These are phyloP conservation scores for Pyrus pyrifolia DNA, from an alignment of 306 rosid species.

Conservation along the genomic window DNA sequence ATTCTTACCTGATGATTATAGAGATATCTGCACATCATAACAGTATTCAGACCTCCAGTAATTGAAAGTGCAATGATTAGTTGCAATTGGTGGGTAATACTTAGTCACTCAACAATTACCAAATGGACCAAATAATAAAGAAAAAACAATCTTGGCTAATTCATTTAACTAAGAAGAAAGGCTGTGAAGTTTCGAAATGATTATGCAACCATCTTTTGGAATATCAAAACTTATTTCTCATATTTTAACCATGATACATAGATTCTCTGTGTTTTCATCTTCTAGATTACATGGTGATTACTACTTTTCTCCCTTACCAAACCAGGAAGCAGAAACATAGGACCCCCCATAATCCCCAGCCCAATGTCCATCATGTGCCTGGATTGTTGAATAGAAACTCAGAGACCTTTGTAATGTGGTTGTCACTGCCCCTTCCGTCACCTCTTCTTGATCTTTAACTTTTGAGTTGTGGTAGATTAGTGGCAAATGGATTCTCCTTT, in stretches of 20 bases:
- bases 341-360: conserved; percentile 31
- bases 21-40: too few species aligned
- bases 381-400: conserved; percentile 27
- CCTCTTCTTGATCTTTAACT: conserved; percentile 24
- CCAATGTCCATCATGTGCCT: conserved; percentile 35
- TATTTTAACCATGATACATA: neutral
- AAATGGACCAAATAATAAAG: too few species aligned
- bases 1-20: too few species aligned
- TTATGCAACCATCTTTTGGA: neutral
- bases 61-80: too few species aligned
- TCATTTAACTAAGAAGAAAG: too few species aligned
- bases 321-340: conserved; percentile 34
- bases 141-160: too few species aligned
- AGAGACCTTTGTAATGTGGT: conserved; percentile 20
- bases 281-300: neutral
- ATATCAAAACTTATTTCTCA: neutral
- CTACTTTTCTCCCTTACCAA: conserved; percentile 5
- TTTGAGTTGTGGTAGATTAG: conserved; percentile 21
- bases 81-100: too few species aligned
- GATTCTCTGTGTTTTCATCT: neutral
- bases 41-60: too few species aligned
- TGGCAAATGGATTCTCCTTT: conserved; percentile 18
- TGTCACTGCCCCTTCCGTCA: conserved; percentile 18
- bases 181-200: too few species aligned
- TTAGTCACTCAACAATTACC: too few species aligned